Evolutionary conservation across 1,139 yeast genomes (phyloP).

Genomic region (Sugiyamaella paludigena): DNA sequence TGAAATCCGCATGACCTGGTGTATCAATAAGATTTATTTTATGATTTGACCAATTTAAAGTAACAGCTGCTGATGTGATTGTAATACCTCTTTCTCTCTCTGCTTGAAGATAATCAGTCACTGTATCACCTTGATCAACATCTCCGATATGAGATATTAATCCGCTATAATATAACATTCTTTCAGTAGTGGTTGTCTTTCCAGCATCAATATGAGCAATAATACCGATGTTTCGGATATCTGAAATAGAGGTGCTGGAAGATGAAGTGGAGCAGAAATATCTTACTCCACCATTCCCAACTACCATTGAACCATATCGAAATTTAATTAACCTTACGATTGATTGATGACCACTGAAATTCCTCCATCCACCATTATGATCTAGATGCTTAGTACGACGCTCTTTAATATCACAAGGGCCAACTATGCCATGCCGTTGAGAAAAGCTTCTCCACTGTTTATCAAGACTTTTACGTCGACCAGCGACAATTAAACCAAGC

Average conservation of each 20-base stretch:
- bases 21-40: constrained; percentile 89
- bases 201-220: constrained; percentile 90
- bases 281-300: background rate
- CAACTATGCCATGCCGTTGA: too few species aligned
- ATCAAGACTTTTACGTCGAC: too few species aligned
- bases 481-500: too few species aligned
- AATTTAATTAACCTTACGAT: background rate
- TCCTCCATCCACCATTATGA: background rate
- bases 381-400: too few species aligned
- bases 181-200: constrained; percentile 83
- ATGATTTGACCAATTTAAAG: constrained; percentile 79
- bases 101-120: constrained; percentile 86
- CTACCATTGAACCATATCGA: background rate
- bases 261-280: background rate
- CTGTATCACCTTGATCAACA: constrained; percentile 96
- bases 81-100: constrained; percentile 95
- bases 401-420: too few species aligned
- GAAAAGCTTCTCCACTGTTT: too few species aligned
- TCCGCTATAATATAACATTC: constrained; percentile 89
- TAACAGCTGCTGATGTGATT: constrained; percentile 93
- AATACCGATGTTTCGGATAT: constrained; percentile 69
- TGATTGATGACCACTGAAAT: background rate
- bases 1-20: constrained; percentile 98
- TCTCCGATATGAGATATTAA: constrained; percentile 78
- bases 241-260: constrained; percentile 1